phyloP scores from a whole-genome alignment of 768 basidiomycete genomes.

The Mycena galericulata region DNA sequence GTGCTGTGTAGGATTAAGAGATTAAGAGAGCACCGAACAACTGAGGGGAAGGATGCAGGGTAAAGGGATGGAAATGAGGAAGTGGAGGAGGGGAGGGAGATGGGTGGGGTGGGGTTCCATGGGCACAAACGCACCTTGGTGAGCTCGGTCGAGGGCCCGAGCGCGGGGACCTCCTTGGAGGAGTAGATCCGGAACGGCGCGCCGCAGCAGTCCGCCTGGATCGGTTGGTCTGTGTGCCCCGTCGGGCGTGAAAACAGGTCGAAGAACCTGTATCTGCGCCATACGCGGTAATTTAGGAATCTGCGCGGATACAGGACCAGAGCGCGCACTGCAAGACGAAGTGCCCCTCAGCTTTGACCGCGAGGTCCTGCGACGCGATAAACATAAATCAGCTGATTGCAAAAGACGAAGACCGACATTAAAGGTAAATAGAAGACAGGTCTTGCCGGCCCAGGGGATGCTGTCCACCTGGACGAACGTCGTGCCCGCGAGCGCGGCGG shows the following conservation, averaged over 20 bases:
- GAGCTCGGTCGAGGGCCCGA: conserved; percentile 55
- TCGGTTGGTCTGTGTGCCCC: conserved; percentile 39
- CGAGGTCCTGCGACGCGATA: conserved; percentile 47
- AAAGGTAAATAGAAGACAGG: conserved; percentile 72
- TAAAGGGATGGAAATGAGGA: no score
- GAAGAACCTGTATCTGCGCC: conserved; percentile 51
- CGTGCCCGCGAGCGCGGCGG: conserved; percentile 66
- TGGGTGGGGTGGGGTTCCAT: no score
- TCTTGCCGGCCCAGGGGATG: conserved; percentile 69
- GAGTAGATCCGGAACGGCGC: conserved; percentile 56
- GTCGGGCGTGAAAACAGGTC: conserved; percentile 48
- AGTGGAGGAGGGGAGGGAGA: no score
- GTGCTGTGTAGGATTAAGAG: conserved; percentile 45
- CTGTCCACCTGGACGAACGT: conserved; percentile 69
- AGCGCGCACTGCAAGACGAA: conserved; percentile 61
- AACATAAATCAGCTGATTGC: no score
- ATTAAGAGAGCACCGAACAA: conserved; percentile 16
- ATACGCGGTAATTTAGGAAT: no score
- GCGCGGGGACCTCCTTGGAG: conserved; percentile 60
- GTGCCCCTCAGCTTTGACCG: conserved; percentile 74
- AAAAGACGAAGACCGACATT: conserved; percentile 54
- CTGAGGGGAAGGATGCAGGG: no score
- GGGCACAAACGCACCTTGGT: no score
- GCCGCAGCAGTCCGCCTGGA: conserved; percentile 58
- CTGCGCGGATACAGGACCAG: no score